Percentiles rank a stretch among this genome's conserved stretches.
phyloP scores from a whole-genome alignment of 176 grass and related monocot species.

The Lolium rigidum region DNA sequence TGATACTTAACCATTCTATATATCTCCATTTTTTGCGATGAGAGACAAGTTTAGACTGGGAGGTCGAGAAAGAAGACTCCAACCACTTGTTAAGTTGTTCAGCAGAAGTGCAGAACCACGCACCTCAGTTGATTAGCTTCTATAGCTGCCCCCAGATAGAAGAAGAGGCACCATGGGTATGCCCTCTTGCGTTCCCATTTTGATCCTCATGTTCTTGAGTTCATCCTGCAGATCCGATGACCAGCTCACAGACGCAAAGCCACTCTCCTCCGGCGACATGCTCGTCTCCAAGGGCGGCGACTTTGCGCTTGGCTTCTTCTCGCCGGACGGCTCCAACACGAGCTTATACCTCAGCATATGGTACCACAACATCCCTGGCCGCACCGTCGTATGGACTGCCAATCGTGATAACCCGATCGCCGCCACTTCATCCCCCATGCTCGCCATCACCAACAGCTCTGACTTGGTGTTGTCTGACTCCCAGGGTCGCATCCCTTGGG shows the following conservation, averaged over 20 bases:
- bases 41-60: too few species aligned
- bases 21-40: not conserved
- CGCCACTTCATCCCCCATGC: not conserved
- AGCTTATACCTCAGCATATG: conserved; percentile 18
- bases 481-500: conserved; percentile 16
- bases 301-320: conserved; percentile 12
- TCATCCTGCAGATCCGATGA: conserved; percentile 32
- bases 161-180: not conserved
- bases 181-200: not conserved
- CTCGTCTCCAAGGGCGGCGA: not conserved
- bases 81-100: not conserved
- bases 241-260: conserved; percentile 12
- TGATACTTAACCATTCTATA: not conserved
- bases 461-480: conserved; percentile 22
- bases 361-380: conserved; percentile 1
- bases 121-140: too few species aligned
- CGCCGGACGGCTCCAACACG: not conserved
- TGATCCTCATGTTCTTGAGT: conserved; percentile 22
- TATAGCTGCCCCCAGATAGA: too few species aligned
- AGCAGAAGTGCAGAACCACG: not conserved
- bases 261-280: not conserved
- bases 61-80: too few species aligned
- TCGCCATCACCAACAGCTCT: not conserved
- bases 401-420: not conserved
- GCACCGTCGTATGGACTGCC: not conserved